Evolutionary conservation across 208 protist genomes (phyloP).

Genomic region (Angomonas deanei): DNA sequence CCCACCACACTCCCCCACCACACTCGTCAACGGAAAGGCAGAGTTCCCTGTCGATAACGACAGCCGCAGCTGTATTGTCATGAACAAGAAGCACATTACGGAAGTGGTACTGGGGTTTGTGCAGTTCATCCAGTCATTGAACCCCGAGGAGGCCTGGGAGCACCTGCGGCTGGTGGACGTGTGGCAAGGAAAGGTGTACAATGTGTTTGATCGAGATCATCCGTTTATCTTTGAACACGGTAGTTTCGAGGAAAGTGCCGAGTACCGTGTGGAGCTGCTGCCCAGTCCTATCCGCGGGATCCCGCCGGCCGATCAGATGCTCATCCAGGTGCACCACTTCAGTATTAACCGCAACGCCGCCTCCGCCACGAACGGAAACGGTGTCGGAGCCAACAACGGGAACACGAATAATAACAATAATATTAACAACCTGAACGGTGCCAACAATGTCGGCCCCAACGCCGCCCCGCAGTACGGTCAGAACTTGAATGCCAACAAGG

Average conservation of each 20-base stretch:
- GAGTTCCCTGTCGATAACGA: neutral
- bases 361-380: neutral
- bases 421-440: too few species aligned
- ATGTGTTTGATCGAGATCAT: conserved; percentile 70
- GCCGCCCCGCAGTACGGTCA: neutral
- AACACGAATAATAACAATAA: too few species aligned
- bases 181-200: conserved; percentile 81
- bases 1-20: neutral
- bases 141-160: conserved; percentile 49
- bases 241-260: conserved; percentile 83
- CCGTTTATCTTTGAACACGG: conserved; percentile 55
- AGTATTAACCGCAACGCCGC: conserved; percentile 30
- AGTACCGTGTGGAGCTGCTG: conserved; percentile 81
- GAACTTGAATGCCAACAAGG: conserved; percentile 24
- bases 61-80: neutral
- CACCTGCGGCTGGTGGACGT: conserved; percentile 78
- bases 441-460: too few species aligned
- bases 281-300: conserved; percentile 48
- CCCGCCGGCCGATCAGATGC: conserved; percentile 33
- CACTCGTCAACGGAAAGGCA: neutral
- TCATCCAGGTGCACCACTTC: conserved; percentile 82
- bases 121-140: conserved; percentile 27
- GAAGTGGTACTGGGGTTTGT: conserved; percentile 20
- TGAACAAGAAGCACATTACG: neutral
- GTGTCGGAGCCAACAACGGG: neutral